Conservation (phyloP, 1,284 basidiomycete species). For the Crepidotus sp. region DNA sequence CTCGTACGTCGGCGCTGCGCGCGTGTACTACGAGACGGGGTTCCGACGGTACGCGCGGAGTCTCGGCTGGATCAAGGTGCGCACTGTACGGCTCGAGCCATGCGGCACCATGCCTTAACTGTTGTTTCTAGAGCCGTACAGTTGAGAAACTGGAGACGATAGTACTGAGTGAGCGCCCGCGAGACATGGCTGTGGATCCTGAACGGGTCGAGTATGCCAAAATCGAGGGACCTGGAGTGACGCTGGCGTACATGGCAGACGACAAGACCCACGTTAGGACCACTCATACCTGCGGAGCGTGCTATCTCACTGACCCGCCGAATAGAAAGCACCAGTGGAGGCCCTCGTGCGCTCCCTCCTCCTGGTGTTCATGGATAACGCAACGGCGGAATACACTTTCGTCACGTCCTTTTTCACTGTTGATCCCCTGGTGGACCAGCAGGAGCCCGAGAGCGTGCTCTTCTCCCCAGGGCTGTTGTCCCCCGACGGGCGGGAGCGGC, state of each 20-base stretch:
- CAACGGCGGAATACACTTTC: constrained; percentile 84
- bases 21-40: constrained; percentile 93
- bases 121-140: constrained; percentile 40
- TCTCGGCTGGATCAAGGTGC: constrained; percentile 68
- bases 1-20: constrained; percentile 76
- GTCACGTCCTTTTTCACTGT: constrained; percentile 71
- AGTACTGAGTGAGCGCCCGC: constrained; percentile 33
- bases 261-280: constrained; percentile 70
- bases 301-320: constrained; percentile 1
- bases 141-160: constrained; percentile 59
- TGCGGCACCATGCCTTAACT: not conserved
- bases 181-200: constrained; percentile 35
- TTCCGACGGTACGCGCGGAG: constrained; percentile 86
- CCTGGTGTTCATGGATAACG: constrained; percentile 89
- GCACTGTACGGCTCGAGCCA: not conserved
- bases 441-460: constrained; percentile 26
- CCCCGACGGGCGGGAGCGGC: constrained; percentile 28
- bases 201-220: constrained; percentile 59
- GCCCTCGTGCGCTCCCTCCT: constrained; percentile 76
- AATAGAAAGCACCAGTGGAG: constrained; percentile 77
- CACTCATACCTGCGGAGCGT: not conserved
- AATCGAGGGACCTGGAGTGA: constrained; percentile 71
- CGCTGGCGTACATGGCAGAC: constrained; percentile 80
- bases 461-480: constrained; percentile 27
- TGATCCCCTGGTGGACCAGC: constrained; percentile 28